phyloP scores from a whole-genome alignment of 106 monocot species.

The Acanthochlamys bracteata region DNA sequence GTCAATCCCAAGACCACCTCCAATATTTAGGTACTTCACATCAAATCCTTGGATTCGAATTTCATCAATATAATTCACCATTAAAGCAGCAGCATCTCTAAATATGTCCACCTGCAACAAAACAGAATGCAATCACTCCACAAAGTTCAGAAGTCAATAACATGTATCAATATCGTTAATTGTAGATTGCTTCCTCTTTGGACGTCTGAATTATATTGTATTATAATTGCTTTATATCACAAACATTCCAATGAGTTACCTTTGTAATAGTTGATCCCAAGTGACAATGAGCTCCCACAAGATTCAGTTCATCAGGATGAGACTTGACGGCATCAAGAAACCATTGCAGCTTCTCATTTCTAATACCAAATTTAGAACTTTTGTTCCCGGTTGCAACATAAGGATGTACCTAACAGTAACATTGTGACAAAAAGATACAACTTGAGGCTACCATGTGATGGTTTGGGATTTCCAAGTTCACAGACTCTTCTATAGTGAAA shows the following conservation, averaged over 20 bases:
- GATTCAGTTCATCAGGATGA: constrained; percentile 65
- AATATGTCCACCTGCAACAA: constrained; percentile 86
- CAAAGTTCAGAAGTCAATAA: no score
- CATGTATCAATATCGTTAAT: no score
- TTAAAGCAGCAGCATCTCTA: constrained; percentile 89
- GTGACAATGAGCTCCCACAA: constrained; percentile 96
- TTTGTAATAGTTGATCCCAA: constrained; percentile 95
- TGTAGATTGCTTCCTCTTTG: no score
- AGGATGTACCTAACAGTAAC: constrained; percentile 59
- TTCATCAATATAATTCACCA: constrained; percentile 93
- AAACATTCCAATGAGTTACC: constrained; percentile 16
- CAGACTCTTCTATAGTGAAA: no score
- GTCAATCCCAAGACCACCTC: constrained; percentile 93
- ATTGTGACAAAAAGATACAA: no score
- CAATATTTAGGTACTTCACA: constrained; percentile 78
- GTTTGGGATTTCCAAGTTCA: no score
- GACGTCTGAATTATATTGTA: no score
- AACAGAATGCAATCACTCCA: not conserved
- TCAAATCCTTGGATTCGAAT: constrained; percentile 83
- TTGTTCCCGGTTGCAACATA: constrained; percentile 99
- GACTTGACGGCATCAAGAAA: constrained; percentile 80
- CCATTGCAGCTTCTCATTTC: constrained; percentile 97
- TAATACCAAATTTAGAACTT: constrained; percentile 94
- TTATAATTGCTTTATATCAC: no score
- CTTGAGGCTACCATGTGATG: no score